phyloP scores from a whole-genome alignment of 2,329 filamentous ascomycete genomes.

The Lachnellula suecica region DNA sequence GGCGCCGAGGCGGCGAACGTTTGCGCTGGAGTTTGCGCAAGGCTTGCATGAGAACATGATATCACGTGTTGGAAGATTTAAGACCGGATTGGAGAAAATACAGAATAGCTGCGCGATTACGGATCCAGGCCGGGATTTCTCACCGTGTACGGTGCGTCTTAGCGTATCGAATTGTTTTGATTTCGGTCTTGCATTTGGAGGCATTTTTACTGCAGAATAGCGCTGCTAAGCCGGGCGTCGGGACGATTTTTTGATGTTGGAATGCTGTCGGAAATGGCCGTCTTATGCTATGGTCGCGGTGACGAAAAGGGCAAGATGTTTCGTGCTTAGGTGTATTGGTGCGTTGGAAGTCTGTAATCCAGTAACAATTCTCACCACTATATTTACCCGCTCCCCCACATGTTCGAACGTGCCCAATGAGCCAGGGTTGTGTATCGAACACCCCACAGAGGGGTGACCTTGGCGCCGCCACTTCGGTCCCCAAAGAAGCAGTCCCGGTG shows the following conservation, averaged over 20 bases:
- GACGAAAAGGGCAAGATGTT: conserved; percentile 8
- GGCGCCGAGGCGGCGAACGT: not conserved
- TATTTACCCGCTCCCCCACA: conserved; percentile 1
- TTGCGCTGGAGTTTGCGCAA: too few relatives aligned
- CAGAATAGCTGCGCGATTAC: not conserved
- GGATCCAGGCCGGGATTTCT: not conserved
- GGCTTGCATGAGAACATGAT: not conserved
- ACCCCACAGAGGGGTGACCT: not conserved
- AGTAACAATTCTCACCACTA: conserved; percentile 7
- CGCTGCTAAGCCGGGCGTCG: conserved; percentile 2
- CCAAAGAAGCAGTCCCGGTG: not conserved
- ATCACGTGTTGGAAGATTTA: conserved; percentile 1
- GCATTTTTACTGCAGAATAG: not conserved
- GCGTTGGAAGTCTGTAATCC: conserved; percentile 9
- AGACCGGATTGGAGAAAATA: not conserved
- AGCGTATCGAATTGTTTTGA: not conserved
- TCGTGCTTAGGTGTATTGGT: conserved; percentile 3
- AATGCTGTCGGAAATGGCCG: not conserved
- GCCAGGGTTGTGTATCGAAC: not conserved
- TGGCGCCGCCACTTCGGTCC: not conserved
- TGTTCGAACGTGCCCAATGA: conserved; percentile 1
- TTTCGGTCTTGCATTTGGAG: conserved; percentile 2
- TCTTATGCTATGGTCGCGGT: conserved; percentile 1
- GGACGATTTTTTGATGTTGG: conserved; percentile 4
- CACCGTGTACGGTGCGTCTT: not conserved